Evolutionary conservation across 2,329 filamentous ascomycete genomes (phyloP).

Genomic region (Fusarium sacchari): DNA sequence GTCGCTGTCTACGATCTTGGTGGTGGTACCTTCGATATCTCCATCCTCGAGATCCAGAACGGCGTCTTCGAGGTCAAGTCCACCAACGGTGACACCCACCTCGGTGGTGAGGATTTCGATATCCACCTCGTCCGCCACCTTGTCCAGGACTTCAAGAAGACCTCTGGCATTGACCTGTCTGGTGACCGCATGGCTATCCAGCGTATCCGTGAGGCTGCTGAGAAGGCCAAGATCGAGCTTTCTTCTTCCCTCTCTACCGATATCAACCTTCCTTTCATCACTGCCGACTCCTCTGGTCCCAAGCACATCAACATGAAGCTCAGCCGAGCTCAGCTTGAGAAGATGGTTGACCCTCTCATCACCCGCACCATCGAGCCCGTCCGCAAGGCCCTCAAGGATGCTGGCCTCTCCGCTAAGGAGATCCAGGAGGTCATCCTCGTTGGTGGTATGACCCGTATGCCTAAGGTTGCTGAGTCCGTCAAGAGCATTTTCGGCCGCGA

Average conservation of each 20-base stretch:
- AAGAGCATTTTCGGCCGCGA: constrained; percentile 97
- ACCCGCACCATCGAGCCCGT: constrained; percentile 88
- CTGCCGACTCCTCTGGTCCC: constrained; percentile 91
- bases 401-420: constrained; percentile 87
- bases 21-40: constrained; percentile 99
- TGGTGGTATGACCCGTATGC: constrained; percentile 99
- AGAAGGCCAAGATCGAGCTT: constrained; percentile 99
- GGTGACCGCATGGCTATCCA: constrained; percentile 97
- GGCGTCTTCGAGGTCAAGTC: constrained; percentile 99
- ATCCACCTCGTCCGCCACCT: constrained; percentile 94
- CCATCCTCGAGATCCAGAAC: constrained; percentile 95
- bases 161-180: constrained; percentile 89
- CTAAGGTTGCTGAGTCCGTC: constrained; percentile 95
- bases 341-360: constrained; percentile 91
- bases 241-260: constrained; percentile 95
- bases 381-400: constrained; percentile 96
- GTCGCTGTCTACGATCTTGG: constrained; percentile 98
- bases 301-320: constrained; percentile 99
- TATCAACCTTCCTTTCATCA: constrained; percentile 99
- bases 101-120: constrained; percentile 98
- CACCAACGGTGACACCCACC: constrained; percentile 97
- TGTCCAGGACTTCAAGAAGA: constrained; percentile 96
- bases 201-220: constrained; percentile 97
- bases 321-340: constrained; percentile 90
- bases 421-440: constrained; percentile 98